Percentiles rank a stretch among this genome's conserved stretches.
Conservation (phyloP, 1,284 basidiomycete genomes). For the Volvariella surrecta region DNA sequence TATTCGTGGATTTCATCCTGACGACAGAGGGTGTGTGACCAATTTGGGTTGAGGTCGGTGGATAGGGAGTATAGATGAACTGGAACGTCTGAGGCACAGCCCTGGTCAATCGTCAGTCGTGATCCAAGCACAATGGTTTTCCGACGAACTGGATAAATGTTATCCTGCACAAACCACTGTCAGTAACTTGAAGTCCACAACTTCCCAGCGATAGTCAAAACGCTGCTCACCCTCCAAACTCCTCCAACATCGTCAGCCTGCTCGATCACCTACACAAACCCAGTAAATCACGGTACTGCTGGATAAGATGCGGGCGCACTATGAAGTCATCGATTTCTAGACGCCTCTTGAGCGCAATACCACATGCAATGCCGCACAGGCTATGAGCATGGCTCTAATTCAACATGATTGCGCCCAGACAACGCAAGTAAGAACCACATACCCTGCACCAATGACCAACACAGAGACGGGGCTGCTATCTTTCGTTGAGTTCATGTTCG, state of each 20-base stretch:
- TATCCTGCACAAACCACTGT: slow-evolving; percentile 15
- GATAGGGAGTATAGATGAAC: slow-evolving; percentile 30
- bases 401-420: not conserved
- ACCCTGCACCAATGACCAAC: slow-evolving; percentile 33
- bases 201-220: no score
- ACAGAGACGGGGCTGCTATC: slow-evolving; percentile 14
- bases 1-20: slow-evolving; percentile 26
- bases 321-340: slow-evolving; percentile 25
- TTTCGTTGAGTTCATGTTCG: no score
- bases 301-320: slow-evolving; percentile 12
- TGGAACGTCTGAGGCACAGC: slow-evolving; percentile 23
- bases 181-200: no score
- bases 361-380: slow-evolving; percentile 22
- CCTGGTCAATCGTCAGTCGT: slow-evolving; percentile 13
- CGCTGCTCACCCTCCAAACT: slow-evolving; percentile 25
- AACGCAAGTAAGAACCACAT: slow-evolving; percentile 10
- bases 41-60: slow-evolving; percentile 24
- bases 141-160: slow-evolving; percentile 22
- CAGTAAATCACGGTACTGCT: no score
- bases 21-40: slow-evolving; percentile 20
- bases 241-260: slow-evolving; percentile 24
- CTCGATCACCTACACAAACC: slow-evolving; percentile 28
- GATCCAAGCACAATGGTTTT: slow-evolving; percentile 19
- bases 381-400: no score
- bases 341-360: slow-evolving; percentile 22